phyloP scores from a whole-genome alignment of 2,329 filamentous ascomycete genomes.

The Alternaria conjuncta region DNA sequence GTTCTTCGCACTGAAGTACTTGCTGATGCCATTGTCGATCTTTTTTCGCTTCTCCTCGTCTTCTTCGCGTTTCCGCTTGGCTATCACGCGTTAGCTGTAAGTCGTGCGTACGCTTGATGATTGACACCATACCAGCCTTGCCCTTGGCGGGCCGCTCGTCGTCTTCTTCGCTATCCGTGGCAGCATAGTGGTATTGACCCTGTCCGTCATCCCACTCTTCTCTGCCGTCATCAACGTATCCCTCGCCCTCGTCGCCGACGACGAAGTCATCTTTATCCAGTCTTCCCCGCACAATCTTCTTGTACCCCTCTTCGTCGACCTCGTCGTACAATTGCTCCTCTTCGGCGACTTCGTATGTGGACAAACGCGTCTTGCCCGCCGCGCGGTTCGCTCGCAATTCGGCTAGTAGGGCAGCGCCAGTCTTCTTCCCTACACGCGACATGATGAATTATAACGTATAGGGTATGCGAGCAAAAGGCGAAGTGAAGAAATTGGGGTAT shows the following conservation, averaged over 20 bases:
- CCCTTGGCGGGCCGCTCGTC: conserved; percentile 66
- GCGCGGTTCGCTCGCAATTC: conserved; percentile 84
- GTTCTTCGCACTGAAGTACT: conserved; percentile 86
- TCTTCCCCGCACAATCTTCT: conserved; percentile 88
- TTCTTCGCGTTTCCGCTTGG: conserved; percentile 86
- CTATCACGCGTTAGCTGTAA: conserved; percentile 52
- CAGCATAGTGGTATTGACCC: conserved; percentile 70
- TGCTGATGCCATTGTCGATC: conserved; percentile 89
- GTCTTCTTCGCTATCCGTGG: conserved; percentile 74
- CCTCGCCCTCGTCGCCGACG: conserved; percentile 96
- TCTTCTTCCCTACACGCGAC: conserved; percentile 42
- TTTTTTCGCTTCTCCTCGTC: conserved; percentile 85
- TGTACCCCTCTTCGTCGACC: conserved; percentile 96
- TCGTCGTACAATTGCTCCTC: conserved; percentile 90
- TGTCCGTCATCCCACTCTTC: conserved; percentile 74
- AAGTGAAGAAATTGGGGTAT: conserved; percentile 20
- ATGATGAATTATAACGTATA: conserved; percentile 34
- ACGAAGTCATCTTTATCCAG: conserved; percentile 97
- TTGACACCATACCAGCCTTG: conserved; percentile 60
- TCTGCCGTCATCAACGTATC: conserved; percentile 94
- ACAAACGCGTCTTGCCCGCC: conserved; percentile 88
- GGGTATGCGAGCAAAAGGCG: conserved; percentile 15
- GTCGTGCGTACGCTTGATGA: conserved; percentile 4
- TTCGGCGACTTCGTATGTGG: conserved; percentile 85
- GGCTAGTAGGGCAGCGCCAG: conserved; percentile 55